Evolutionary conservation across 2,329 filamentous ascomycete genomes (phyloP).

Genomic region (Plectosphaerella sp.): DNA sequence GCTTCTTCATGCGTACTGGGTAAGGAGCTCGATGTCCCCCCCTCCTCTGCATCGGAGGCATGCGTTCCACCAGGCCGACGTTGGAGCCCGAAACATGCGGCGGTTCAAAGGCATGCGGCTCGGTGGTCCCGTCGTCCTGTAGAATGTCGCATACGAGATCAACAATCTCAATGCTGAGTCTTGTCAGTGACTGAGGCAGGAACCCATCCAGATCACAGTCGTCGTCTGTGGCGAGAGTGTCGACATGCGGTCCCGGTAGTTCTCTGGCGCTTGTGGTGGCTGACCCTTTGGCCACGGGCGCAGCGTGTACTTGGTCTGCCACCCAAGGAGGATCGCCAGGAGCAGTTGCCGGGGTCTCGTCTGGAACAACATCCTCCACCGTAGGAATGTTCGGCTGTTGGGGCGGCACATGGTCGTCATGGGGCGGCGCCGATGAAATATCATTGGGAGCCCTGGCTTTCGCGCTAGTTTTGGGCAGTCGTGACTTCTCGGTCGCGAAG

Average conservation of each 20-base stretch:
- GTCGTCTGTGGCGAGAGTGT: background rate
- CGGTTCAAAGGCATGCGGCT: constrained; percentile 42
- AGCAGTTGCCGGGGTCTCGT: too few species aligned
- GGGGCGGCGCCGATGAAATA: too few species aligned
- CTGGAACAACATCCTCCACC: too few species aligned
- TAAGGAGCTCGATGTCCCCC: constrained; percentile 17
- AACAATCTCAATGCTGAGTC: constrained; percentile 50
- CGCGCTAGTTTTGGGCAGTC: constrained; percentile 20
- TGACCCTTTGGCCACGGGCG: too few species aligned
- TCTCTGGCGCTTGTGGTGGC: too few species aligned
- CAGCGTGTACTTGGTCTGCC: too few species aligned
- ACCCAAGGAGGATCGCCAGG: too few species aligned
- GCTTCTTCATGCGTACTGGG: constrained; percentile 26
- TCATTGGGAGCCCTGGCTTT: too few species aligned
- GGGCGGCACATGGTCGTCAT: constrained; percentile 28
- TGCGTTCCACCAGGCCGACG: constrained; percentile 3
- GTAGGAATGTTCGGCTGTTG: background rate
- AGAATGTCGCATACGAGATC: constrained; percentile 58
- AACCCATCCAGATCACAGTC: constrained; percentile 20
- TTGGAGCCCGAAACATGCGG: constrained; percentile 7
- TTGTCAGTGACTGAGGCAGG: constrained; percentile 53
- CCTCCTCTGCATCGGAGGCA: constrained; percentile 29
- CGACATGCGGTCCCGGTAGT: too few species aligned
- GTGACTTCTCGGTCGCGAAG: constrained; percentile 29
- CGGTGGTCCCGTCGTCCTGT: constrained; percentile 49